These are phyloP conservation scores for Aureobasidium lini DNA, from an alignment of 2,329 filamentous ascomycete species.

Conservation along the genomic window DNA sequence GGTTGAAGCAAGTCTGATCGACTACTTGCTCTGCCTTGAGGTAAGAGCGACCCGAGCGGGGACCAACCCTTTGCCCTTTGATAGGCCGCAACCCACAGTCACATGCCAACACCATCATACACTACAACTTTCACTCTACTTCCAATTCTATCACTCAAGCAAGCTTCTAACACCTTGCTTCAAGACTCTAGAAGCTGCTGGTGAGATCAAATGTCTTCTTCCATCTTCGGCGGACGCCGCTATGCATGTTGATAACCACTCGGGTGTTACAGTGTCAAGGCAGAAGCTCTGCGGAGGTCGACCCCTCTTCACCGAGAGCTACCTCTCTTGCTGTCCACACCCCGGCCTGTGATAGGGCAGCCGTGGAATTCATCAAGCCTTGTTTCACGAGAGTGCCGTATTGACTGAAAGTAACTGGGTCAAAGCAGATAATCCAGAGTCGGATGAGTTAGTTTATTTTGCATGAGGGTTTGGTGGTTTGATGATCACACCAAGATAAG, in stretches of 20 bases:
- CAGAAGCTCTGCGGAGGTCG: neutral
- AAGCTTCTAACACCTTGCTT: neutral
- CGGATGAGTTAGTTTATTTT: neutral
- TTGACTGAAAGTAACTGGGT: neutral
- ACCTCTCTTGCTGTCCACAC: neutral
- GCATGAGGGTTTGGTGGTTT: neutral
- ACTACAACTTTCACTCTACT: neutral
- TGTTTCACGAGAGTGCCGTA: too few relatives aligned
- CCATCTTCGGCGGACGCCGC: too few relatives aligned
- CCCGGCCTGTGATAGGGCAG: too few relatives aligned
- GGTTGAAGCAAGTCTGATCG: neutral
- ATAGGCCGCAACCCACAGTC: constrained; percentile 1
- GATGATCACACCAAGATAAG: neutral
- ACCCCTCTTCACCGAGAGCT: neutral
- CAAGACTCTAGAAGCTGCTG: neutral
- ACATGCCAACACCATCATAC: neutral
- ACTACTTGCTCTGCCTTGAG: neutral
- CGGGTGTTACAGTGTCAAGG: neutral
- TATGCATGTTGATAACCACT: neutral
- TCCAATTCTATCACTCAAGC: neutral
- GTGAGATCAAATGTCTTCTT: neutral
- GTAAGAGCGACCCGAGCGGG: neutral
- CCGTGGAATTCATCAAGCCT: too few relatives aligned
- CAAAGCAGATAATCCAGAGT: neutral
- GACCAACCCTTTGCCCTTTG: neutral